Conservation (phyloP, 2,329 filamentous ascomycete genomes). For the Penicillium sp. region DNA sequence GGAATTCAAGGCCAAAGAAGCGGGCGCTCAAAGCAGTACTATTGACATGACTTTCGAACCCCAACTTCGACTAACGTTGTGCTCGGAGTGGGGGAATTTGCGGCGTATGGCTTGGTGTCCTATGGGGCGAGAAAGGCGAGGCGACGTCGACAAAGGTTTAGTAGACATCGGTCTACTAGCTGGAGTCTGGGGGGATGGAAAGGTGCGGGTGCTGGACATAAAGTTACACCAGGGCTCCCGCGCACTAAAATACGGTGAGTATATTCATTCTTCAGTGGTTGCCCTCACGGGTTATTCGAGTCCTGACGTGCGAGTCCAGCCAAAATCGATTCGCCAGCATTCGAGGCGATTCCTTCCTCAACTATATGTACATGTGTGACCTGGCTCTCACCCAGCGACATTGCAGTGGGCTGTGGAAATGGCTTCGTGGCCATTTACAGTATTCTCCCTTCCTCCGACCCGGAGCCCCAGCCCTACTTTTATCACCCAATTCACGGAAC, state of each 20-base stretch:
- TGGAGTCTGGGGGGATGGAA: conserved; percentile 59
- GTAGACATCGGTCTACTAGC: conserved; percentile 54
- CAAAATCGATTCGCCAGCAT: conserved; percentile 49
- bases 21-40: conserved; percentile 31
- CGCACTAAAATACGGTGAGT: conserved; percentile 36
- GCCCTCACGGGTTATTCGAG: not conserved
- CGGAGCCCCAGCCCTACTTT: conserved; percentile 33
- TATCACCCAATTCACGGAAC: conserved; percentile 39
- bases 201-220: conserved; percentile 56
- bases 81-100: conserved; percentile 58
- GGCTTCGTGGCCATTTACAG: conserved; percentile 58
- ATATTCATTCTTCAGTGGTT: not conserved
- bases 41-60: conserved; percentile 49
- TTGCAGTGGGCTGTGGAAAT: conserved; percentile 57
- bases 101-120: conserved; percentile 60
- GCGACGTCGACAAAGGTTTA: conserved; percentile 30
- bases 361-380: conserved; percentile 57
- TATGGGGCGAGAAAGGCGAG: conserved; percentile 34
- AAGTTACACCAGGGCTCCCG: conserved; percentile 29
- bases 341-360: conserved; percentile 50
- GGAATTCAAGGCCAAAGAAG: conserved; percentile 49
- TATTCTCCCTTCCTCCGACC: conserved; percentile 25
- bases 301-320: conserved; percentile 27
- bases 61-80: conserved; percentile 52
- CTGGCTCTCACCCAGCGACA: conserved; percentile 57